A percentile compares a stretch with the other conserved stretches of the same genome.
phyloP scores from a whole-genome alignment of 768 basidiomycete species.

The Leccinum subtestaceum region DNA sequence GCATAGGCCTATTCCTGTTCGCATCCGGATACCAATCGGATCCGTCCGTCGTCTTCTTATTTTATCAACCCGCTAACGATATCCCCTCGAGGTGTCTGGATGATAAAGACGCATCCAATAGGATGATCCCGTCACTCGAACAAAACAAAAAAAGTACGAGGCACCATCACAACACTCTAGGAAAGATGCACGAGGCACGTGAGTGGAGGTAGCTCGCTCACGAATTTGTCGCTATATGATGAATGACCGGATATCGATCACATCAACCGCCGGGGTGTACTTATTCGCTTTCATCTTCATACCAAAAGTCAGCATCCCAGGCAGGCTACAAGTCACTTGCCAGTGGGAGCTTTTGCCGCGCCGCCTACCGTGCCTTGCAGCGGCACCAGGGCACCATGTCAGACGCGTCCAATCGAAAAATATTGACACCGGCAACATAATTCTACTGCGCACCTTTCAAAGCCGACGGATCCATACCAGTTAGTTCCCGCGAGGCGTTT shows the following conservation, averaged over 20 bases:
- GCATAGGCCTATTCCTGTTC: neutral
- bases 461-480: neutral
- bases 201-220: neutral
- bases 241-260: neutral
- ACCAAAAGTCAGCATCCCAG: neutral
- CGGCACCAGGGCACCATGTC: neutral
- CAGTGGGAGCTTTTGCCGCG: neutral
- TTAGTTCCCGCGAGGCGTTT: slow-evolving; percentile 2
- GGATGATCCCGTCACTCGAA: neutral
- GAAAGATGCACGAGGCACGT: neutral
- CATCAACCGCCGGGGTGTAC: neutral
- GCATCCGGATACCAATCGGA: neutral
- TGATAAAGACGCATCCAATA: neutral
- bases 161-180: neutral
- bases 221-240: neutral
- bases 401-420: neutral
- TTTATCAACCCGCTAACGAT: neutral
- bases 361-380: neutral
- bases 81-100: neutral
- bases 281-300: neutral
- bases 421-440: neutral
- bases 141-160: neutral
- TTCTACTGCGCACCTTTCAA: neutral
- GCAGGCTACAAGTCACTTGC: neutral
- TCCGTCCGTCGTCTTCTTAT: neutral